Evolutionary conservation across 202 grass and related monocot species (phyloP).

Genomic region (Eragrostis tef): DNA sequence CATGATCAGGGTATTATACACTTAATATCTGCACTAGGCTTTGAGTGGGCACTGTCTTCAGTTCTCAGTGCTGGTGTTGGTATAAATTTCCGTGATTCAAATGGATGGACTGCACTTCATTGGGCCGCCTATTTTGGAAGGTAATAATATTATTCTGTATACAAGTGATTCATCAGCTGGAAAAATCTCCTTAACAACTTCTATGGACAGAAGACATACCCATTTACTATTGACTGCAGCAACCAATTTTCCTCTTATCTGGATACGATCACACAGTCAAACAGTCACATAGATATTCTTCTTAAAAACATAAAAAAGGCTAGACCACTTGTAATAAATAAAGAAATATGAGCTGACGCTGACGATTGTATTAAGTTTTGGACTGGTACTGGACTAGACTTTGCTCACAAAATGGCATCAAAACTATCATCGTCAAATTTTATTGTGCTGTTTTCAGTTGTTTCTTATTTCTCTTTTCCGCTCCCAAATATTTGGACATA

Average conservation of each 20-base stretch:
- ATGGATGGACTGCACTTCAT: slow-evolving; percentile 99
- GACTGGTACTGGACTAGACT: not conserved
- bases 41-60: slow-evolving; percentile 79
- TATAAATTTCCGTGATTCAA: slow-evolving; percentile 92
- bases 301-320: no score
- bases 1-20: slow-evolving; percentile 89
- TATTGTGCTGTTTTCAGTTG: not conserved
- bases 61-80: slow-evolving; percentile 70
- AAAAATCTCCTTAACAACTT: slow-evolving; percentile 25
- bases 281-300: not conserved
- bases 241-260: slow-evolving; percentile 15
- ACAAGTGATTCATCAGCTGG: slow-evolving; percentile 2
- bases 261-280: slow-evolving; percentile 1
- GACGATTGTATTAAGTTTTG: slow-evolving; percentile 22
- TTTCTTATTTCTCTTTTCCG: not conserved
- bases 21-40: slow-evolving; percentile 85
- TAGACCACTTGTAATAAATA: slow-evolving; percentile 8
- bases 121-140: slow-evolving; percentile 97
- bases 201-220: slow-evolving; percentile 15
- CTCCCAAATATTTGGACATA: not conserved
- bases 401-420: slow-evolving; percentile 2
- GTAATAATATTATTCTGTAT: slow-evolving; percentile 53
- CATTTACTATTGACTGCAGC: slow-evolving; percentile 36
- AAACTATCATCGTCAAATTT: slow-evolving; percentile 20
- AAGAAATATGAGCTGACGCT: slow-evolving; percentile 13